phyloP scores from a whole-genome alignment of 2,329 filamentous ascomycete species.

The Cladosporium sphaerospermum region DNA sequence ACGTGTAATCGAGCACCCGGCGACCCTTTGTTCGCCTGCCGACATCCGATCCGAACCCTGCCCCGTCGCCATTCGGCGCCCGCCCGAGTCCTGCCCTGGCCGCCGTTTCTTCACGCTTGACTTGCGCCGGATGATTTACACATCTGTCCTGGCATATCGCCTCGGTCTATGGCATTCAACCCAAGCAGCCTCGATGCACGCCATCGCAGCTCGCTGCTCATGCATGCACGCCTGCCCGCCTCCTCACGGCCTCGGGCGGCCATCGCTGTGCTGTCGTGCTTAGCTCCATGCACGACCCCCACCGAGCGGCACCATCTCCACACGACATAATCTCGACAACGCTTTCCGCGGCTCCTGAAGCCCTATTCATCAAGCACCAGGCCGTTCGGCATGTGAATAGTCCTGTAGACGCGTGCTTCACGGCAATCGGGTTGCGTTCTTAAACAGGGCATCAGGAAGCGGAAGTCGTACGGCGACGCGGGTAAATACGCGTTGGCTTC shows the following conservation, averaged over 20 bases:
- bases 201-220: constrained; percentile 1
- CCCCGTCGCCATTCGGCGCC: background rate
- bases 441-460: too few species aligned
- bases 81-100: background rate
- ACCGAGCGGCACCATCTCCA: constrained; percentile 5
- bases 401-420: too few species aligned
- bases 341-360: too few species aligned
- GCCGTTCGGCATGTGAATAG: too few species aligned
- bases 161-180: background rate
- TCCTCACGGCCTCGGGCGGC: background rate
- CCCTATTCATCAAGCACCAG: too few species aligned
- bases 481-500: too few species aligned
- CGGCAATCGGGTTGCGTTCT: too few species aligned
- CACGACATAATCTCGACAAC: background rate
- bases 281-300: constrained; percentile 11
- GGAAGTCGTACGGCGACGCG: too few species aligned
- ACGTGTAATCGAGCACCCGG: background rate
- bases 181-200: background rate
- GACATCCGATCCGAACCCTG: constrained; percentile 8
- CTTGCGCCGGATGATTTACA: background rate
- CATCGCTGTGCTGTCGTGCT: constrained; percentile 5
- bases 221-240: constrained; percentile 6
- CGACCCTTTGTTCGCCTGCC: constrained; percentile 2
- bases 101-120: constrained; percentile 10
- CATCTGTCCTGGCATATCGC: background rate